Evolutionary conservation across 345 rosid genomes (phyloP), one percentile per base, ranked within the genome.

Genomic region (Eucalyptus pauciflora): DNA sequence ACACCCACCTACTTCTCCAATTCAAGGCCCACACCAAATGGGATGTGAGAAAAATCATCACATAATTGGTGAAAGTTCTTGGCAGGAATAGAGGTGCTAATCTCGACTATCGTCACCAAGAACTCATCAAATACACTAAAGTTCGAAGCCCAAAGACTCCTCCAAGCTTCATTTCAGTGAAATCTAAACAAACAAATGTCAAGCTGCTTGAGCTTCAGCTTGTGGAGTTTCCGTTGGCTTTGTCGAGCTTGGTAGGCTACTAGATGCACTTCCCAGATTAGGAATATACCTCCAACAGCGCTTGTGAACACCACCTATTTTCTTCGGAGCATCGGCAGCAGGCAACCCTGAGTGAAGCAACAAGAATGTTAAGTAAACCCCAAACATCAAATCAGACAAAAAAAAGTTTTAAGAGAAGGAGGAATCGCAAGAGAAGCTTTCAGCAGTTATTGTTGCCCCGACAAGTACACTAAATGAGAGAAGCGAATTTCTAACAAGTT

Each of bases 261-360:
- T 92, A 49, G 88, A 89, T 13, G 91, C 56, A 90, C 94, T 94
- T 89, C 90, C 80, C 69, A 93, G 89, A 91, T 92, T 90, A 50
- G 95, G 97, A 76, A 97, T 94, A 92, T 96, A 97, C 91, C 91
- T 98, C 99, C 99, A 98, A 91, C 99, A 95, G 43, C 96, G 96
- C 91, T 96, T 96, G 91, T 96, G 98, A 90, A 97, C 97, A 87
- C 98, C 99, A 24, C 97, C 96, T 52, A 97, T 96, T 93, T 96
- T 98, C 96, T 95, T 97, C 18, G 97, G 96, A 91, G 96, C 94
- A 89, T 95, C 96, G 11, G 95, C 94, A 86, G 94, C 93, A 89
- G 94, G 92, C 89, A 94, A 83, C 71, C 99, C 99, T 96, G 92
- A 86, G 93, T 31, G 43, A 89, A 69, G 29, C 27, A 86, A 48